Conservation (phyloP, 169 alveolate species). For the Cryptosporidium bovis region DNA sequence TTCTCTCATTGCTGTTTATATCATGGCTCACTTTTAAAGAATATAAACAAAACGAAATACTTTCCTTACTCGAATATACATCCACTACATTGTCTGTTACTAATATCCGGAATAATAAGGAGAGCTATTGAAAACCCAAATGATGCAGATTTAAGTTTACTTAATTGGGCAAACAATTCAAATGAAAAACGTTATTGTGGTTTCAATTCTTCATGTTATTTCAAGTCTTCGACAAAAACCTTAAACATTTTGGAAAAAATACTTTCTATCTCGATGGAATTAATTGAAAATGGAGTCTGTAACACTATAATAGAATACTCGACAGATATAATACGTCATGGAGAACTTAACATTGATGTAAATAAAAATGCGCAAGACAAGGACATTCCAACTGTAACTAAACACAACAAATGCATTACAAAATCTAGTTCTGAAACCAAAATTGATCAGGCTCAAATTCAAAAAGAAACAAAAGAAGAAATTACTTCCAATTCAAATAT, state of each 20-base stretch:
- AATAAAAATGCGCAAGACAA: not conserved
- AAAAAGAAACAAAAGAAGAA: no score
- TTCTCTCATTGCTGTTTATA: constrained; percentile 66
- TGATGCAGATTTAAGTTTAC: constrained; percentile 29
- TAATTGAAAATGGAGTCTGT: constrained; percentile 62
- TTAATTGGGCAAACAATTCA: constrained; percentile 21
- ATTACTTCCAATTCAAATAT: no score
- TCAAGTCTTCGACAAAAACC: constrained; percentile 3
- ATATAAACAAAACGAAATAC: not conserved
- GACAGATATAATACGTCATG: not conserved
- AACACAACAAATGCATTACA: not conserved
- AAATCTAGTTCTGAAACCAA: not conserved
- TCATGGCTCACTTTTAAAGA: constrained; percentile 38
- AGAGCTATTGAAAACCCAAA: constrained; percentile 43
- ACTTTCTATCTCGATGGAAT: constrained; percentile 48
- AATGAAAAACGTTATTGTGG: constrained; percentile 38
- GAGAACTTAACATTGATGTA: not conserved
- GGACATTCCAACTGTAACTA: not conserved
- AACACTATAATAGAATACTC: constrained; percentile 28
- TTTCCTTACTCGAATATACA: constrained; percentile 5
- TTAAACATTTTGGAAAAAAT: constrained; percentile 49
- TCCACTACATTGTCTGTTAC: constrained; percentile 36
- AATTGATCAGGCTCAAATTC: not conserved
- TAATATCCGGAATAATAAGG: constrained; percentile 42
- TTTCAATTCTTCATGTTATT: constrained; percentile 54